phyloP scores from a whole-genome alignment of 345 rosid species.

The Litchi chinensis region DNA sequence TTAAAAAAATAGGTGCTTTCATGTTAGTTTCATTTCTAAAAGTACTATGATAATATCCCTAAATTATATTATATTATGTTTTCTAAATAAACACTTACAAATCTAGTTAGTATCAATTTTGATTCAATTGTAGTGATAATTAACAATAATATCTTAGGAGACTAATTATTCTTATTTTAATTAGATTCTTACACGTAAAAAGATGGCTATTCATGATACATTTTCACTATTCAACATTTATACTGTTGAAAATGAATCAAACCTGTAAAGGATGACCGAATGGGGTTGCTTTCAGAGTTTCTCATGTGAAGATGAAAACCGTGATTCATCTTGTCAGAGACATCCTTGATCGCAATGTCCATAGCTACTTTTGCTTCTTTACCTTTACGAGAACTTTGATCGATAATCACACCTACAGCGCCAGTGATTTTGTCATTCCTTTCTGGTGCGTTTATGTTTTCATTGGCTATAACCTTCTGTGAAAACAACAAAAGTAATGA shows the following conservation, averaged over 20 bases:
- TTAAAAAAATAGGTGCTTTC: too few species aligned
- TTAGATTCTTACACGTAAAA: too few species aligned
- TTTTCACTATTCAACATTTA: too few species aligned
- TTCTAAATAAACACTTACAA: too few species aligned
- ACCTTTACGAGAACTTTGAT: constrained; percentile 17
- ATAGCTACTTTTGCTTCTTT: constrained; percentile 27
- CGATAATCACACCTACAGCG: background rate
- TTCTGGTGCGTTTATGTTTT: background rate
- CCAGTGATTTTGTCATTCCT: background rate
- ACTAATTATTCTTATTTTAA: too few species aligned
- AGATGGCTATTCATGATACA: too few species aligned
- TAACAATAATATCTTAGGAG: too few species aligned
- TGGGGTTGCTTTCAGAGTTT: background rate
- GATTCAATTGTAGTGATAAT: too few species aligned
- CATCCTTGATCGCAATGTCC: constrained; percentile 21
- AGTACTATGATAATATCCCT: too few species aligned
- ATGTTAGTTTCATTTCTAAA: too few species aligned
- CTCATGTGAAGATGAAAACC: background rate
- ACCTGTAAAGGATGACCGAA: background rate
- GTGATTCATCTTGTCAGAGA: constrained; percentile 4
- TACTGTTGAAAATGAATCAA: background rate
- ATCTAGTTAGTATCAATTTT: too few species aligned
- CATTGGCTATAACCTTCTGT: background rate
- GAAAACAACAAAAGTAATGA: background rate
- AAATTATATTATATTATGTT: too few species aligned